These are phyloP conservation scores for Mycena floridula DNA, from an alignment of 768 basidiomycete species.

Conservation along the genomic window DNA sequence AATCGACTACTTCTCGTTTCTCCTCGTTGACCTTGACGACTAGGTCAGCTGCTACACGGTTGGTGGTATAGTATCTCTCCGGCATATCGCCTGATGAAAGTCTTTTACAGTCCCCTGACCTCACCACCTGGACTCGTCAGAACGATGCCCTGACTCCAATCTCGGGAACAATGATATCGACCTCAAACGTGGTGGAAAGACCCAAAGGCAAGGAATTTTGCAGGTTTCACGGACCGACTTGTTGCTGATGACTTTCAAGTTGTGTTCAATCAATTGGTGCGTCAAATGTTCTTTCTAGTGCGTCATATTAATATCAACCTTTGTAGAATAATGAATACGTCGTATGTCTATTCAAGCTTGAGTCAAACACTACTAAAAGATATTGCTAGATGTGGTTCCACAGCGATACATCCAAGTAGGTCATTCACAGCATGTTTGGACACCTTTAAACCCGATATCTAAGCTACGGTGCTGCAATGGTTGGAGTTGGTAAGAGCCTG, in stretches of 20 bases:
- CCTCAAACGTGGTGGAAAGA: slow-evolving; percentile 52
- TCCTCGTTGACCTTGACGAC: too few relatives aligned
- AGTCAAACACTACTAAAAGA: background rate
- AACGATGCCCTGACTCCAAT: slow-evolving; percentile 53
- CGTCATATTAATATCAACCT: too few relatives aligned
- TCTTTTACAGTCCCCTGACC: slow-evolving; percentile 42
- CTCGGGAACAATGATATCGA: slow-evolving; percentile 48
- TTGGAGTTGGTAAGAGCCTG: too few relatives aligned
- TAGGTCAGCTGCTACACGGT: slow-evolving; percentile 45
- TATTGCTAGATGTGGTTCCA: slow-evolving; percentile 54
- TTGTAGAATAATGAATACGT: slow-evolving; percentile 54
- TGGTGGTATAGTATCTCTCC: too few relatives aligned
- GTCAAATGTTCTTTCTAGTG: too few relatives aligned
- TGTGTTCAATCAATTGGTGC: slow-evolving; percentile 45
- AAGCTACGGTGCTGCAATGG: slow-evolving; percentile 60
- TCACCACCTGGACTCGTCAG: slow-evolving; percentile 50
- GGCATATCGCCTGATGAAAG: too few relatives aligned
- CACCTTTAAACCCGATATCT: background rate
- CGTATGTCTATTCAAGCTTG: background rate
- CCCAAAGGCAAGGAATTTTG: slow-evolving; percentile 50
- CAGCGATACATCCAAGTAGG: slow-evolving; percentile 52
- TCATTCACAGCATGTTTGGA: slow-evolving; percentile 5
- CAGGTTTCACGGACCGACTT: background rate
- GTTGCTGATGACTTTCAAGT: slow-evolving; percentile 25
- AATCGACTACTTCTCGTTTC: background rate